phyloP scores from a whole-genome alignment of 305 asterid genomes.

The Fraxinus angustifolia region DNA sequence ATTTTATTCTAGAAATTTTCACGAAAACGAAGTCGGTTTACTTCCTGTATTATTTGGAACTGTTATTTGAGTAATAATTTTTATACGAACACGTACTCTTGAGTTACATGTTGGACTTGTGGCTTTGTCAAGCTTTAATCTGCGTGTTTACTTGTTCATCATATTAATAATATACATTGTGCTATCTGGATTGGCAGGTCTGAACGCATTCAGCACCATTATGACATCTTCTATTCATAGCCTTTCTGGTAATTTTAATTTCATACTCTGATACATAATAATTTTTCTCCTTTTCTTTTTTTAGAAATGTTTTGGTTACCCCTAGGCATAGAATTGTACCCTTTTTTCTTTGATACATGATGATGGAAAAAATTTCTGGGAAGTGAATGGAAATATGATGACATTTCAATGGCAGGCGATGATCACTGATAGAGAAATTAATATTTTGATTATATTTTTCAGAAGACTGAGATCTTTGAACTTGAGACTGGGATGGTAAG shows the following conservation, averaged over 20 bases:
- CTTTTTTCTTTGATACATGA: neutral
- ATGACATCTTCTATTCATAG: constrained; percentile 55
- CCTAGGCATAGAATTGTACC: neutral
- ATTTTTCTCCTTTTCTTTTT: neutral
- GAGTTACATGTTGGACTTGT: neutral
- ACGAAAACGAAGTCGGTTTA: neutral
- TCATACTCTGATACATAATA: neutral
- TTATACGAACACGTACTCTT: neutral
- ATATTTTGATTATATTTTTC: neutral
- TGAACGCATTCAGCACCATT: constrained; percentile 14
- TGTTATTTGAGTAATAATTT: neutral
- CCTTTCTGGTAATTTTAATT: constrained; percentile 40
- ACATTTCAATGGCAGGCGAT: neutral
- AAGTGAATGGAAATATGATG: neutral
- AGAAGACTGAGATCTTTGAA: neutral
- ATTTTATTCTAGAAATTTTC: constrained; percentile 11
- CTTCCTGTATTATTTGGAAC: constrained; percentile 13
- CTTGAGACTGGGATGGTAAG: neutral
- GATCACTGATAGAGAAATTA: neutral
- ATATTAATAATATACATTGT: neutral
- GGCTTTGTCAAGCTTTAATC: neutral
- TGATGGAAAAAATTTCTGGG: neutral
- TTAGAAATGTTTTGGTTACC: neutral
- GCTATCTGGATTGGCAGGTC: constrained; percentile 30
- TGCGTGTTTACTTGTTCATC: neutral